These are phyloP conservation scores for Phylloporus rhodoxanthus DNA, from an alignment of 768 basidiomycete species.

Conservation along the genomic window DNA sequence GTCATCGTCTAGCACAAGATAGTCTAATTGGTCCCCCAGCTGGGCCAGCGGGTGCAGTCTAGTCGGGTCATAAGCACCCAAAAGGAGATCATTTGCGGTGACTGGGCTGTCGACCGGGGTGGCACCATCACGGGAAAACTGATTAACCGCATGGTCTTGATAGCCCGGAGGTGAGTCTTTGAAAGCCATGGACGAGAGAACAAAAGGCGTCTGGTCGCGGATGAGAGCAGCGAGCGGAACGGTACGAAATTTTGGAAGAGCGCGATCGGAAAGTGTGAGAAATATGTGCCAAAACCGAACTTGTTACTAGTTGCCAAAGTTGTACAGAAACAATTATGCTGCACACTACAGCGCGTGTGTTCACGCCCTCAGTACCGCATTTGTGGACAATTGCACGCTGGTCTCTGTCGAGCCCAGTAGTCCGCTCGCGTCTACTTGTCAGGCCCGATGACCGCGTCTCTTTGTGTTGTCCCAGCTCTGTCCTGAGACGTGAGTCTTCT, in stretches of 20 bases:
- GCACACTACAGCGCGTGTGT: constrained; percentile 18
- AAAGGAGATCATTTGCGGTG: constrained; percentile 83
- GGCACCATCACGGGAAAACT: constrained; percentile 39
- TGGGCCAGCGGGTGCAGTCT: constrained; percentile 92
- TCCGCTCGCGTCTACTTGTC: constrained; percentile 18
- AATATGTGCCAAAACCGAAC: constrained; percentile 6
- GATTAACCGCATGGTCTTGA: constrained; percentile 40
- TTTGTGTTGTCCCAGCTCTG: constrained; percentile 4
- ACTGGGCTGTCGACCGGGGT: constrained; percentile 50
- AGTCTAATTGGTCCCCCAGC: constrained; percentile 90
- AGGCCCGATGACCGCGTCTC: constrained; percentile 9
- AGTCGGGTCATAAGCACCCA: constrained; percentile 84
- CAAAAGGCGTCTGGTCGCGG: constrained; percentile 14
- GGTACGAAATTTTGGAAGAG: constrained; percentile 26
- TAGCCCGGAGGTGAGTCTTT: constrained; percentile 33
- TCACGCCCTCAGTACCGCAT: constrained; percentile 19
- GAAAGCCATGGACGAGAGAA: constrained; percentile 25
- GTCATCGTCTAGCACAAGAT: constrained; percentile 93
- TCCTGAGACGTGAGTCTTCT: constrained; percentile 27
- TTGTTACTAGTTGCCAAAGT: constrained; percentile 12
- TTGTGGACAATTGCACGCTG: constrained; percentile 17
- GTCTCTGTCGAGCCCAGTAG: constrained; percentile 21
- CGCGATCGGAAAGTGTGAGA: constrained; percentile 21
- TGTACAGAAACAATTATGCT: constrained; percentile 29
- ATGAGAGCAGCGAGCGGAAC: constrained; percentile 15